Base-by-base conservation (phyloP, 768 basidiomycete species). In the Pleurotus pulmonarius region DNA sequence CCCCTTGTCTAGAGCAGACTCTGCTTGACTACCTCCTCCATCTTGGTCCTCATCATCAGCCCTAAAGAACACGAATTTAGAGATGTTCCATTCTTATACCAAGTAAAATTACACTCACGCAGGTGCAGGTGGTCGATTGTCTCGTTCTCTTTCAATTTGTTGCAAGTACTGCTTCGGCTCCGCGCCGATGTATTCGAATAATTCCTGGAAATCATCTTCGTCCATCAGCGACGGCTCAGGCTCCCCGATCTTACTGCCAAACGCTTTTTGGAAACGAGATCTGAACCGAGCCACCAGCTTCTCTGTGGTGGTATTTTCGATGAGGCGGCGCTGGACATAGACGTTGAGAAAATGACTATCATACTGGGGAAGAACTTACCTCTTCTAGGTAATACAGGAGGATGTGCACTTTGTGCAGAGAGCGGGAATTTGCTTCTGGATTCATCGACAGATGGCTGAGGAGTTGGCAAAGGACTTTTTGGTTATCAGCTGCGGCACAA, bases 391-490 rank as follows among this genome's bases (percentile, higher is more conserved):
- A 71, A n/a, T 68, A 66, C 25, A 86, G 64, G 11, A 86, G 66
- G 8, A 83, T 69, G 25, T 78, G 67, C 1, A 86, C 60, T 54
- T 76, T 78, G 53, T 81, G 73, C 52, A 85, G 65, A 15, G 74
- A 69, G 29, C 69, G 67, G 5, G 63, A 46, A 55, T 73, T 70
- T 16, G 77, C 57, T 2, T 69, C 71, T 1, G 67, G 71, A 3
- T 75, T 76, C 39, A 87, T 67, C 53, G 83, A 74, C 1, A 90
- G 74, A 59, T 90, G 84, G 12, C 73, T 74, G 15, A 92, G 72
- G 22, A 86, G 75, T 46, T 87, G 85, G 56, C 83, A 84, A 6
- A 90, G 65, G 1, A 77, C 72, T 63, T 88, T 90, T 60, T 83
- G 78, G 58, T 83, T 78, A 3, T 84, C 83, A 57, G 76, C 87